These are phyloP conservation scores for Debaryomycetaceae sp. DNA, from an alignment of 1,139 yeast species.

Conservation along the genomic window DNA sequence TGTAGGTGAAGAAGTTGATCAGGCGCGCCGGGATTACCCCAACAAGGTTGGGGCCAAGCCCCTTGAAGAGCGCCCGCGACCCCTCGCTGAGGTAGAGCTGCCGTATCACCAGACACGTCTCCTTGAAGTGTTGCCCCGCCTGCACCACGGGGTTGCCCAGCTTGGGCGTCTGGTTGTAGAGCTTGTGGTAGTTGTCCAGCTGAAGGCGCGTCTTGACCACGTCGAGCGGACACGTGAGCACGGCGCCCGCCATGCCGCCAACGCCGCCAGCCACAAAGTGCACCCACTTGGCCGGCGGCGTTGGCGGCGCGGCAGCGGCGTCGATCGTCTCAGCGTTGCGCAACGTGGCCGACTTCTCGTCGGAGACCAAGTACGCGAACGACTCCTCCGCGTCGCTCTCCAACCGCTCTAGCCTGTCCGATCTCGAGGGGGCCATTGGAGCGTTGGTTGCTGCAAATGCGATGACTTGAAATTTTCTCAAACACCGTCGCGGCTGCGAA, in stretches of 20 bases:
- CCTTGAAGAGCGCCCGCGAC: constrained; percentile 79
- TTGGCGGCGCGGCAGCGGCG: constrained; percentile 8
- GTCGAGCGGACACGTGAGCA: constrained; percentile 91
- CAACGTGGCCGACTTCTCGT: constrained; percentile 55
- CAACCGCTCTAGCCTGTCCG: constrained; percentile 21
- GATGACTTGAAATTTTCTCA: too few species aligned
- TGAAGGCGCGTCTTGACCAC: constrained; percentile 95
- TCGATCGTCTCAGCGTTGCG: constrained; percentile 23
- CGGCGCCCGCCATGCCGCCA: constrained; percentile 98
- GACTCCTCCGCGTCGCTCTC: constrained; percentile 57
- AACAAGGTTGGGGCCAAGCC: constrained; percentile 91
- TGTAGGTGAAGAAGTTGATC: constrained; percentile 93
- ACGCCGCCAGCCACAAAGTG: constrained; percentile 99
- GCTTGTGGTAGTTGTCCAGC: constrained; percentile 63
- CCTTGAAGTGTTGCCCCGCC: constrained; percentile 69
- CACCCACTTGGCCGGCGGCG: constrained; percentile 74
- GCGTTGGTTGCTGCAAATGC: not conserved
- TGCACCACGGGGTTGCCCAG: constrained; percentile 36
- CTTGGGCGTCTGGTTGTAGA: constrained; percentile 39
- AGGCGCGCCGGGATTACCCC: constrained; percentile 99
- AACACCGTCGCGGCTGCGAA: too few species aligned
- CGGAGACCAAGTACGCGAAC: constrained; percentile 61
- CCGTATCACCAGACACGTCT: constrained; percentile 70
- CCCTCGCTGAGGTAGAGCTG: constrained; percentile 78
- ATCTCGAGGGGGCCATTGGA: not conserved